A percentile compares a stretch with the other conserved stretches of the same genome.
Evolutionary conservation across 2,329 filamentous ascomycete species (phyloP).

Genomic region (Beauveria scarabaeidicola): DNA sequence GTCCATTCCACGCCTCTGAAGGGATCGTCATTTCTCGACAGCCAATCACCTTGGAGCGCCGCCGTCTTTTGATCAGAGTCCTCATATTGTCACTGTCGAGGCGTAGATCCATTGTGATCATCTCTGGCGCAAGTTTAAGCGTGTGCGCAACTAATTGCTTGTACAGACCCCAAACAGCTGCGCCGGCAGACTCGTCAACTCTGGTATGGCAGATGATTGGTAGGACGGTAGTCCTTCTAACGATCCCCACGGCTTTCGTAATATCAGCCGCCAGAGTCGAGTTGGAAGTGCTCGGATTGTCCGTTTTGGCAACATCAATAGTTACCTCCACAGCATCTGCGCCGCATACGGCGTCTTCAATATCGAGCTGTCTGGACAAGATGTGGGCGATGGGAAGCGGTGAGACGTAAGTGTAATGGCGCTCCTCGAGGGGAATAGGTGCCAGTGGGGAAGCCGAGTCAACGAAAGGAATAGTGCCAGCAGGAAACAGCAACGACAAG

Average conservation of each 20-base stretch:
- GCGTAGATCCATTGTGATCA: conserved; percentile 52
- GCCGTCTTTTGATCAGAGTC: conserved; percentile 41
- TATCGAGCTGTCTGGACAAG: conserved; percentile 41
- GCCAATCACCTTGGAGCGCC: conserved; percentile 54
- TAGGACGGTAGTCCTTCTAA: conserved; percentile 50
- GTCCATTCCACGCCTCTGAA: conserved; percentile 46
- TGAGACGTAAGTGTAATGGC: conserved; percentile 59
- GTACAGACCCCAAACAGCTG: conserved; percentile 30
- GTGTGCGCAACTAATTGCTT: conserved; percentile 50
- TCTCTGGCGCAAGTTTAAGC: conserved; percentile 54
- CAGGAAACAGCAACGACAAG: conserved; percentile 50
- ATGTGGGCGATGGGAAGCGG: conserved; percentile 52
- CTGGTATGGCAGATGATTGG: conserved; percentile 43
- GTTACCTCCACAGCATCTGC: conserved; percentile 5
- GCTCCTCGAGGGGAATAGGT: conserved; percentile 48
- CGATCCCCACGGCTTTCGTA: conserved; percentile 16
- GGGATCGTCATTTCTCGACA: conserved; percentile 36
- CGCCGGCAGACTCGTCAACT: conserved; percentile 12
- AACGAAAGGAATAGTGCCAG: conserved; percentile 46
- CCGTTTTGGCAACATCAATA: background rate
- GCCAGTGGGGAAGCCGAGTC: conserved; percentile 60
- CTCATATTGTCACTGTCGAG: conserved; percentile 43
- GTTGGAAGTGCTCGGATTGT: background rate
- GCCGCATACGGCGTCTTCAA: conserved; percentile 9
- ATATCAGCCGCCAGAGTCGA: background rate